Percentiles rank a stretch among this genome's conserved stretches.
phyloP scores from a whole-genome alignment of 2,329 filamentous ascomycete genomes.

The Claviceps spartinae region DNA sequence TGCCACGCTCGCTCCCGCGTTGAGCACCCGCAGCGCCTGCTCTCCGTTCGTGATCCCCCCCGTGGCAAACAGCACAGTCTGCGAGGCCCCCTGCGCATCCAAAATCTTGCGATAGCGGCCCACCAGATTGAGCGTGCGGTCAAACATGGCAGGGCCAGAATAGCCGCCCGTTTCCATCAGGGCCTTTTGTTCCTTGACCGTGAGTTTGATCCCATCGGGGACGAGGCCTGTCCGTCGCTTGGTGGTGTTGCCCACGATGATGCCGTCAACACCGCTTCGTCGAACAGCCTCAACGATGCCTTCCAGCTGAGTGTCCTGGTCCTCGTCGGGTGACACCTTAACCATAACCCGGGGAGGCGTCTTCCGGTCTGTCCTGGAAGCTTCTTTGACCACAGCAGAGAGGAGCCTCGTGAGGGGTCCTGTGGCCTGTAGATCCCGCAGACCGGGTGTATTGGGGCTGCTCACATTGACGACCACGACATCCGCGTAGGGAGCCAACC shows the following conservation, averaged over 20 bases:
- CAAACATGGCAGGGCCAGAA: constrained; percentile 81
- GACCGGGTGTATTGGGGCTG: constrained; percentile 86
- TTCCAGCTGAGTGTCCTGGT: constrained; percentile 67
- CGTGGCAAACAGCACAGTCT: constrained; percentile 83
- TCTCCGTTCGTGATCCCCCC: constrained; percentile 84
- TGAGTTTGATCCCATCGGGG: constrained; percentile 51
- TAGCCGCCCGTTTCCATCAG: constrained; percentile 74
- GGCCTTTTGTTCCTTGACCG: constrained; percentile 49
- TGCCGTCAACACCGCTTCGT: constrained; percentile 75
- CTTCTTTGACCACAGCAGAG: constrained; percentile 68
- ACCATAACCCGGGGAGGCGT: constrained; percentile 71
- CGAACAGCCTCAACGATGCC: constrained; percentile 81
- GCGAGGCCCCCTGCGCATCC: constrained; percentile 31
- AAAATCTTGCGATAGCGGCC: constrained; percentile 61
- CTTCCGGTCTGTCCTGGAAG: constrained; percentile 52
- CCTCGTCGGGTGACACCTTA: constrained; percentile 94
- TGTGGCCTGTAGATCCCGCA: constrained; percentile 73
- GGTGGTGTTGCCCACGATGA: constrained; percentile 96
- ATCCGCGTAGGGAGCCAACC: constrained; percentile 77
- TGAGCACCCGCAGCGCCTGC: constrained; percentile 68
- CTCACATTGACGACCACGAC: constrained; percentile 97
- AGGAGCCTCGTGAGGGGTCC: constrained; percentile 74
- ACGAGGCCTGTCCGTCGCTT: constrained; percentile 63
- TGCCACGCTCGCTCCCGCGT: constrained; percentile 79
- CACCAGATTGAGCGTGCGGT: constrained; percentile 65